Evolutionary conservation across 1,139 yeast species (phyloP), one percentile per base, ranked within the genome.

Genomic region (Pichia inconspicua): DNA sequence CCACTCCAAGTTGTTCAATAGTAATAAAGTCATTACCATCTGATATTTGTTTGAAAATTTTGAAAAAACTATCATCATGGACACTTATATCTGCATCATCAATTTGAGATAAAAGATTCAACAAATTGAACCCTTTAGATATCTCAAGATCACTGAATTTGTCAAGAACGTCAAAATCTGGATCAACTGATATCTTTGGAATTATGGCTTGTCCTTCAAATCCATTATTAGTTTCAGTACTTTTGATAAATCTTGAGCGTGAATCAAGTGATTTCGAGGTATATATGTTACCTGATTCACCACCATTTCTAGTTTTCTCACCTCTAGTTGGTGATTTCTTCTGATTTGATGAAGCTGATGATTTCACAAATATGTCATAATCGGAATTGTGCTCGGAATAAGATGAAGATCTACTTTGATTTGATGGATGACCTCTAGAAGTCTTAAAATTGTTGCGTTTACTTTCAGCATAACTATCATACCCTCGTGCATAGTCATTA

Each of bases 11-110:
- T 41, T 52, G n/a, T 27, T 42, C 48, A 3, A 43, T 6, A 14
- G 31, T 41, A 5, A 50, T 22, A 6, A 38, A 19, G 28, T 47
- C 47, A 22, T 44, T 47, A 1, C 53, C 47, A 2, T 47, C 28
- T 17, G 56, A 57, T n/a, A 53, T 55, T 10, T 44, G 48, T 28
- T 52, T 46, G 38, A 59, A 58, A 1, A 45, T 22, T 9, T 41
- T 35, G 30, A 49, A 54, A 25, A 61, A 43, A 2, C 51, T 40
- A 4, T 48, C 44, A 47, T 55, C 55, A 37, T 61, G 63, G n/a
- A 58, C 62, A 12, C 51, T 53, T 4, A 62, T 46, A 2, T 51
- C 48, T n/a, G 50, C 50, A 40, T 48, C 48, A 4, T 43, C 31
- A 2, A 59, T 27, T 10, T 40, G 45, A 11, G 43, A 25, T 17